These are phyloP conservation scores for Lodderomyces parapsilosis DNA, from an alignment of 1,139 yeast genomes.

Conservation along the genomic window DNA sequence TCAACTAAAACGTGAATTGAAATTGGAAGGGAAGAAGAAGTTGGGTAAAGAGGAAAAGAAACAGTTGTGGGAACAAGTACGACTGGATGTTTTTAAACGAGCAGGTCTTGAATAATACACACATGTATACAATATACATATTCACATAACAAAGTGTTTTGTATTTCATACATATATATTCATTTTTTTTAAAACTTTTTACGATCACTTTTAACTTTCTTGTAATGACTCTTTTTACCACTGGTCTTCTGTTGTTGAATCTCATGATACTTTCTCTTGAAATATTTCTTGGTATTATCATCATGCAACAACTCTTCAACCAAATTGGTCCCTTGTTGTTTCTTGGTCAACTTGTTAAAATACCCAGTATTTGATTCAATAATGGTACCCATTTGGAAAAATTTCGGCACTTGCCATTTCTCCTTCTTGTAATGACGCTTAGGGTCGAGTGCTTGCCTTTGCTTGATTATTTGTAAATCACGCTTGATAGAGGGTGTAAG, in stretches of 20 bases:
- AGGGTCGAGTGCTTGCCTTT: conserved; percentile 91
- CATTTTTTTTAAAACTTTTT: conserved; percentile 44
- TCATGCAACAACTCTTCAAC: conserved; percentile 83
- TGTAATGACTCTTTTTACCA: conserved; percentile 71
- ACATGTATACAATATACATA: too few species aligned
- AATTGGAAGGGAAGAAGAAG: conserved; percentile 27
- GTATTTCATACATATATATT: too few species aligned
- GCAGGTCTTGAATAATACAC: conserved; percentile 46
- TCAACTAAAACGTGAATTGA: conserved; percentile 28
- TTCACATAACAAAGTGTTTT: too few species aligned
- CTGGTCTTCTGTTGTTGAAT: conserved; percentile 74
- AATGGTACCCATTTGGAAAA: conserved; percentile 86
- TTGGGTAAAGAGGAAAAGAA: conserved; percentile 44
- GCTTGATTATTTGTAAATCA: conserved; percentile 75
- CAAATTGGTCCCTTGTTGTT: conserved; percentile 72
- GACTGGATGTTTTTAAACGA: conserved; percentile 47
- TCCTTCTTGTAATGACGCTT: conserved; percentile 93
- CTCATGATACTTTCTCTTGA: conserved; percentile 79
- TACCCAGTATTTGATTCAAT: conserved; percentile 80
- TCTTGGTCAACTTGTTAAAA: conserved; percentile 67
- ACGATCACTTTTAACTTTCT: conserved; percentile 63
- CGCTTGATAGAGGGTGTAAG: conserved; percentile 71
- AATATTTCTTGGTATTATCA: conserved; percentile 67
- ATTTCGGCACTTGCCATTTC: conserved; percentile 76
- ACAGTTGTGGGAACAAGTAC: conserved; percentile 48